Evolutionary conservation across 1,284 basidiomycete genomes (phyloP).

Genomic region (Ustilago vetiveriae): DNA sequence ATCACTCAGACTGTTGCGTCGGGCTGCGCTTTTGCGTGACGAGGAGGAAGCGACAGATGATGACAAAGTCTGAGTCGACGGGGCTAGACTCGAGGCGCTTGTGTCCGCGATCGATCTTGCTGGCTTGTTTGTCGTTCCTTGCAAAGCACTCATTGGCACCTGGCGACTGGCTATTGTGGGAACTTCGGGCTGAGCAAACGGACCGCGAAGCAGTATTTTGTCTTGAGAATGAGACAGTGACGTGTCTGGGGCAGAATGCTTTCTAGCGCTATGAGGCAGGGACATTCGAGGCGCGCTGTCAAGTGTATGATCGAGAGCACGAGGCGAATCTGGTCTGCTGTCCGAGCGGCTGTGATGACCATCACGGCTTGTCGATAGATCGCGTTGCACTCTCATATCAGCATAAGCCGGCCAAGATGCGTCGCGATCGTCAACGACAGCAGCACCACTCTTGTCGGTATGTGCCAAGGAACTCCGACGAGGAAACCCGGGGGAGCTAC

Average conservation of each 20-base stretch:
- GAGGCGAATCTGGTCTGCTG: slow-evolving; percentile 14
- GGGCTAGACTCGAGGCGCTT: slow-evolving; percentile 2
- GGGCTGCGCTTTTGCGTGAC: slow-evolving; percentile 5
- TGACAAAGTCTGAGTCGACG: not conserved
- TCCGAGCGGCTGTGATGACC: not conserved
- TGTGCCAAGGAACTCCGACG: slow-evolving; percentile 12
- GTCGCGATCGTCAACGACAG: slow-evolving; percentile 12
- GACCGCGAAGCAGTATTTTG: not conserved
- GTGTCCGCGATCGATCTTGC: slow-evolving; percentile 1
- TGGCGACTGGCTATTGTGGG: not conserved
- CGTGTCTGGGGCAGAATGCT: slow-evolving; percentile 12
- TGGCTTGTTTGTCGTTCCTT: not conserved
- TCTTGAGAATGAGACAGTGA: slow-evolving; percentile 3
- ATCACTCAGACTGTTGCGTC: slow-evolving; percentile 55
- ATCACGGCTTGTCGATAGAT: not conserved
- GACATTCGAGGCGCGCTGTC: slow-evolving; percentile 1
- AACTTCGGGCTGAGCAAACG: not conserved
- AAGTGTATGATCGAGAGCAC: slow-evolving; percentile 8
- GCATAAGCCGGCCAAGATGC: slow-evolving; percentile 15
- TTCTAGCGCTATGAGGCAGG: not conserved
- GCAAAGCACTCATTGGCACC: not conserved
- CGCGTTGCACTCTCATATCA: not conserved
- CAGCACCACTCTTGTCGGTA: slow-evolving; percentile 7
- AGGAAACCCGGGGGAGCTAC: slow-evolving; percentile 31
- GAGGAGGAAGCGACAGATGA: slow-evolving; percentile 1